Evolutionary conservation across 805 yeast genomes (phyloP), one percentile per base, ranked within the genome.

Genomic region (Teunomyces stri): DNA sequence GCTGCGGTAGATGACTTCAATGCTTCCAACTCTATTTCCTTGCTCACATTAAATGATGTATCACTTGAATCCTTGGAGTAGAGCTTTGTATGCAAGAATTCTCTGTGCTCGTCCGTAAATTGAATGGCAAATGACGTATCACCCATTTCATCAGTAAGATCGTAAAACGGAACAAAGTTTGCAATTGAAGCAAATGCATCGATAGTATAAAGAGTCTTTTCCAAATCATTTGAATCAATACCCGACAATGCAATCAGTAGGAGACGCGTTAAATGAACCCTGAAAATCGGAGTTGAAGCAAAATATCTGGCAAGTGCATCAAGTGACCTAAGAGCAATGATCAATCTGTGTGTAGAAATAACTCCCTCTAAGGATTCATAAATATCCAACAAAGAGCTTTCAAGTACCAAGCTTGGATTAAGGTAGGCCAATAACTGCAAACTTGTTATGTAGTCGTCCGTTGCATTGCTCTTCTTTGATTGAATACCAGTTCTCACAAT

Each of bases 171-270:
- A 2, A 87, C 79, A 47, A 83, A 85, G 5, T 85, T 72, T 0
- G 89, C 84, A 20, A 85, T 78, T 0, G 88, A 74, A 9, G 88
- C 85, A 46, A 94, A 76, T 15, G 87, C 76, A 48, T 83, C 79
- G 35, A 91, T 66, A 0, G 96, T 78, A 44, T 81, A 76, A 12
- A 82, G 73, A 0, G 96, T 84, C 59, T 91, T 80, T 11, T 73
- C 75, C 42, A 89, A 74, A 64, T 94, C 99, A 61, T 91, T 94
- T 0, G 91, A 80, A 61, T 94, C 98, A 25, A 94, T 82, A 27
- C 94, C 96, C 0, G 90, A 87, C 6, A 90, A 62, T 2, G 84
- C 69, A 63, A 89, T 74, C 22, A 83, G 79, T 34, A 91, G 61
- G 12, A 94, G 70, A 45, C 95, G 79, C 0, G 95, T 81, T 10